phyloP scores from a whole-genome alignment of 192 early-diverging fungal species.

The Dimargaris verticillata region DNA sequence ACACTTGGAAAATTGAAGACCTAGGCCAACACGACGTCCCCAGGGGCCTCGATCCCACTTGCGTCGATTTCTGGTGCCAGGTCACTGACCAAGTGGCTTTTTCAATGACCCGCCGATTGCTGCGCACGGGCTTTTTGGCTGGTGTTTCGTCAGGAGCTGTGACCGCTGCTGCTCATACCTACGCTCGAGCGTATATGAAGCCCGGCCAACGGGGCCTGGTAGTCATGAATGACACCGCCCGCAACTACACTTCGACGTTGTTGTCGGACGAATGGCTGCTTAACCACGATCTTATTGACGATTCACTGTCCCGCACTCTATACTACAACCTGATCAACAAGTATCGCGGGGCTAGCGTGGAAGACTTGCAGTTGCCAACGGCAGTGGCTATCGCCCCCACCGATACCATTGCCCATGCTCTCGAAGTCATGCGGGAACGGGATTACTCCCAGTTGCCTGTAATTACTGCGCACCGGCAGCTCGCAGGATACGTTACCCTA shows the following conservation, averaged over 20 bases:
- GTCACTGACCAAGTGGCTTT: constrained; percentile 52
- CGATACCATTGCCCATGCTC: constrained; percentile 37
- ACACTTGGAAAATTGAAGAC: constrained; percentile 54
- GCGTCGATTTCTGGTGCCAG: constrained; percentile 48
- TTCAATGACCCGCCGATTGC: constrained; percentile 45
- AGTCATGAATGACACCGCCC: constrained; percentile 47
- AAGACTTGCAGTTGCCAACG: constrained; percentile 68
- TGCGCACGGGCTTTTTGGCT: constrained; percentile 39
- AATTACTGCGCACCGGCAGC: constrained; percentile 36
- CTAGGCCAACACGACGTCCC: constrained; percentile 46
- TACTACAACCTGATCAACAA: constrained; percentile 42
- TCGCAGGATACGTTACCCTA: constrained; percentile 62
- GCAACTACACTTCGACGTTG: constrained; percentile 51
- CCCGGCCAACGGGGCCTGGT: constrained; percentile 16
- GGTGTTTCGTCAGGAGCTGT: constrained; percentile 53
- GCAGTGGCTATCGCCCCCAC: constrained; percentile 49
- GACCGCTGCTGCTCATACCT: constrained; percentile 38
- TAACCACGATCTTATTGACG: constrained; percentile 55
- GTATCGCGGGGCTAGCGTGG: constrained; percentile 64
- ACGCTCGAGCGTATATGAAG: constrained; percentile 18
- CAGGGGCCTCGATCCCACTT: constrained; percentile 23
- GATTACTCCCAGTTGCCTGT: constrained; percentile 84
- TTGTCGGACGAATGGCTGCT: constrained; percentile 66
- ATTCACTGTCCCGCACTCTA: constrained; percentile 32
- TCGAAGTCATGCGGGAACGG: constrained; percentile 59